A percentile compares a stretch with the other conserved stretches of the same genome.
phyloP scores from a whole-genome alignment of 129 eudicot species.

The Erigeron canadensis region DNA sequence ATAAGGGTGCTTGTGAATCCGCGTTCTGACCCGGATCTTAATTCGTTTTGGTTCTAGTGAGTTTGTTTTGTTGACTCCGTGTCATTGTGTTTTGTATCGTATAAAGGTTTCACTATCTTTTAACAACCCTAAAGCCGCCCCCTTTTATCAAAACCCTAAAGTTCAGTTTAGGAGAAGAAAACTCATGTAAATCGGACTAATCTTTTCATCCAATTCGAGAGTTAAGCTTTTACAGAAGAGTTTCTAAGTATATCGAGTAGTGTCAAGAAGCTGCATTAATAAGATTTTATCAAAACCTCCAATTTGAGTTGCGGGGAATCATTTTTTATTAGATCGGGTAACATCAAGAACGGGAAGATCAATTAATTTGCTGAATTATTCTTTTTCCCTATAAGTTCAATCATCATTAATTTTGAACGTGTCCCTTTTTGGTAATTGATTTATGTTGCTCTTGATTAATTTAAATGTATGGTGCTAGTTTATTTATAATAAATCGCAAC shows the following conservation, averaged over 20 bases:
- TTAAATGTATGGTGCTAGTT: not conserved
- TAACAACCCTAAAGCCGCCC: not conserved
- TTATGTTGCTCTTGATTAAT: conserved; percentile 1
- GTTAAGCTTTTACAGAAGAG: not conserved
- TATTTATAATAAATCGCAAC: conserved; percentile 4
- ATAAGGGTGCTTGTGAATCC: conserved; percentile 10
- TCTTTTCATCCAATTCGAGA: not conserved
- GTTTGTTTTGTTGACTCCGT: not conserved
- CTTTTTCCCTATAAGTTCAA: not conserved
- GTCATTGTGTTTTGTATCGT: not conserved
- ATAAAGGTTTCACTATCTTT: not conserved
- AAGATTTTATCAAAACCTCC: not conserved
- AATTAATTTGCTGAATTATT: not conserved
- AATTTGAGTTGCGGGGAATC: conserved; percentile 5
- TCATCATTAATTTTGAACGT: conserved; percentile 9
- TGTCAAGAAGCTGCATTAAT: conserved; percentile 9
- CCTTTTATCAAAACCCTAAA: conserved; percentile 7
- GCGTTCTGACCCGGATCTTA: not conserved
- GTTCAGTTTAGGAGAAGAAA: not conserved
- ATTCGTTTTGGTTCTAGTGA: not conserved
- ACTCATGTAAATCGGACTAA: not conserved
- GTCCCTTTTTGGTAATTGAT: conserved; percentile 19
- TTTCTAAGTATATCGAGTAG: not conserved
- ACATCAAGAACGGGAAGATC: not conserved
- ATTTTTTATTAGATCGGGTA: conserved; percentile 1